Conservation (phyloP, 2,329 filamentous ascomycete species). For the Ambrosiella beaveri region DNA sequence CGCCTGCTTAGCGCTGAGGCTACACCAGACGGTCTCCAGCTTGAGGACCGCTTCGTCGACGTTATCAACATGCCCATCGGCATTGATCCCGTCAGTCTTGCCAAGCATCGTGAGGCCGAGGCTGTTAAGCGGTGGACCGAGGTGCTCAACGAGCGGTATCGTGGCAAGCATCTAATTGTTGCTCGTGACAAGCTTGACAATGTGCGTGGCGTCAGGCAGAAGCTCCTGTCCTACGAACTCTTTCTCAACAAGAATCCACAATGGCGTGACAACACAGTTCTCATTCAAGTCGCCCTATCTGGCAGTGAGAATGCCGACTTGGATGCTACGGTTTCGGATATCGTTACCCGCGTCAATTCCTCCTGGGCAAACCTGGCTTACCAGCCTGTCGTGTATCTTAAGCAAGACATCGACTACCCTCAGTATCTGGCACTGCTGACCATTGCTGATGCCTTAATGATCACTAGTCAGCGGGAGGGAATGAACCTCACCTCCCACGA, state of each 20-base stretch:
- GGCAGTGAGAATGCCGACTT: constrained; percentile 77
- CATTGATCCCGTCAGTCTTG: constrained; percentile 66
- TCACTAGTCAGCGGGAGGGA: constrained; percentile 85
- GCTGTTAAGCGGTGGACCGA: constrained; percentile 66
- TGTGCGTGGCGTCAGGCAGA: constrained; percentile 82
- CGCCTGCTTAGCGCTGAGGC: constrained; percentile 81
- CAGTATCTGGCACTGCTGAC: constrained; percentile 87
- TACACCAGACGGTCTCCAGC: constrained; percentile 68
- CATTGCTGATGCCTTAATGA: constrained; percentile 81
- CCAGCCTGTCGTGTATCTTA: constrained; percentile 81
- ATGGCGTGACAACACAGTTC: constrained; percentile 71
- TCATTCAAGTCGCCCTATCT: constrained; percentile 87
- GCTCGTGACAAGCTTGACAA: constrained; percentile 88
- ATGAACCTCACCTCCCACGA: constrained; percentile 97
- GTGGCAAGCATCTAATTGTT: constrained; percentile 78
- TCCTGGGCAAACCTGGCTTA: constrained; percentile 80
- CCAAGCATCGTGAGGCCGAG: constrained; percentile 49
- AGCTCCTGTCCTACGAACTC: constrained; percentile 77
- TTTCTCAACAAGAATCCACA: constrained; percentile 89
- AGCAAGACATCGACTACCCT: constrained; percentile 83
- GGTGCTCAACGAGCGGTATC: constrained; percentile 67
- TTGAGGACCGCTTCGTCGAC: constrained; percentile 87
- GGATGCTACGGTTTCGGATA: constrained; percentile 76
- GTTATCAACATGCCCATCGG: constrained; percentile 76
- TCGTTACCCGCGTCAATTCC: constrained; percentile 86